These are phyloP conservation scores for Pythium sp. DNA, from an alignment of 352 stramenopile genomes.

Conservation along the genomic window DNA sequence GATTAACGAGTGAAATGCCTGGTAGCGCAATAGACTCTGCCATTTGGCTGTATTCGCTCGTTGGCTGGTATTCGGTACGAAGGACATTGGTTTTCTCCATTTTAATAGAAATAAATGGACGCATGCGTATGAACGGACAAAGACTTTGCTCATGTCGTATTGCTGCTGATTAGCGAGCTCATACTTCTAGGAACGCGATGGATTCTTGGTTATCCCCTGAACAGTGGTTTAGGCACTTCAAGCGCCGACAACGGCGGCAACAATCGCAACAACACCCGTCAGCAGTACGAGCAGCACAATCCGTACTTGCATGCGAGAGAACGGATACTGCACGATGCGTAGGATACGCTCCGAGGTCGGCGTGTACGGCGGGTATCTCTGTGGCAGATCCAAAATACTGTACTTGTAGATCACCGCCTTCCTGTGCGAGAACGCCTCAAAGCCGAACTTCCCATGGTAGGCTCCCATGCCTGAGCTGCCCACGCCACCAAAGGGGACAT, in stretches of 20 bases:
- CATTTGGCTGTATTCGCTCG: neutral
- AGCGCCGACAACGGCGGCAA: neutral
- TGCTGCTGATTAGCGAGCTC: neutral
- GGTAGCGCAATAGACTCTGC: neutral
- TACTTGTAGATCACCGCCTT: slow-evolving; percentile 74
- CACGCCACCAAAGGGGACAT: slow-evolving; percentile 83
- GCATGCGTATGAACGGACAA: neutral
- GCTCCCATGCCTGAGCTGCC: slow-evolving; percentile 75
- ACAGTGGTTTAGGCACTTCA: neutral
- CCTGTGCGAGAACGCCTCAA: slow-evolving; percentile 71
- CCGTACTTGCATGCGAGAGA: slow-evolving; percentile 23
- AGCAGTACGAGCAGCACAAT: neutral
- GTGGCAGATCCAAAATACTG: slow-evolving; percentile 45
- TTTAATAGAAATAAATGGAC: slow-evolving; percentile 1
- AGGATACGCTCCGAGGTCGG: slow-evolving; percentile 32
- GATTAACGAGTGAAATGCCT: neutral
- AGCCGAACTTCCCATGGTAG: slow-evolving; percentile 82
- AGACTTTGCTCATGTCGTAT: neutral
- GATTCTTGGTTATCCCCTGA: no score
- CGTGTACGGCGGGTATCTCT: slow-evolving; percentile 55
- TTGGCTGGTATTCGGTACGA: neutral
- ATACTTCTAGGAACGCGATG: neutral
- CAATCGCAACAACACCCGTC: neutral
- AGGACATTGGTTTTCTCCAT: neutral
- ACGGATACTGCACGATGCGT: slow-evolving; percentile 38